A percentile compares a stretch with the other conserved stretches of the same genome.
phyloP scores from a whole-genome alignment of 306 rosid species.

The Bauhinia variegata region DNA sequence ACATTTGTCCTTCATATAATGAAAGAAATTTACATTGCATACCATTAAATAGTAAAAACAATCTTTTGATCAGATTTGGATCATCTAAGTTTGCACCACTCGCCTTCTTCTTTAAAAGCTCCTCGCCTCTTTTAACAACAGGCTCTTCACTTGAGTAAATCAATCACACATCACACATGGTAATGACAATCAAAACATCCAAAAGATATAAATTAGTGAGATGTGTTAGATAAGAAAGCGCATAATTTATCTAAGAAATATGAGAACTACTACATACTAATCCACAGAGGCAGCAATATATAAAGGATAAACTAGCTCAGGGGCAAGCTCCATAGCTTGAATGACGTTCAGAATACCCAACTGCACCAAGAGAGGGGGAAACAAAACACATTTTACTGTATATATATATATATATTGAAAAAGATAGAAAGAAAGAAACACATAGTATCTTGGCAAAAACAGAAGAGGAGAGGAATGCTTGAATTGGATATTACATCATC shows the following conservation, averaged over 20 bases:
- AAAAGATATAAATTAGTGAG: conserved; percentile 27
- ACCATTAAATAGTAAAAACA: conserved; percentile 85
- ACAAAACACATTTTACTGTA: background rate
- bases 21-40: conserved; percentile 39
- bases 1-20: conserved; percentile 7
- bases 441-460: background rate
- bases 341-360: conserved; percentile 89
- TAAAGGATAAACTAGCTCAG: conserved; percentile 87
- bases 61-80: conserved; percentile 67
- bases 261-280: conserved; percentile 55
- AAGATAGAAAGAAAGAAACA: background rate
- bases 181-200: conserved; percentile 42
- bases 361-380: conserved; percentile 58
- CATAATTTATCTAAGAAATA: conserved; percentile 18
- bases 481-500: conserved; percentile 25
- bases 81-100: conserved; percentile 79
- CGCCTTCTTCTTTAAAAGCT: conserved; percentile 94
- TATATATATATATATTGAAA: no score
- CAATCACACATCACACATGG: conserved; percentile 44
- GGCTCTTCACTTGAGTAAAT: conserved; percentile 83
- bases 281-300: conserved; percentile 80
- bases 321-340: conserved; percentile 74
- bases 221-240: conserved; percentile 25
- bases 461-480: conserved; percentile 11
- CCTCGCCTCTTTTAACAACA: conserved; percentile 91